Base-by-base conservation (phyloP, 495 filamentous ascomycete species). In the Penicillium manginii region DNA sequence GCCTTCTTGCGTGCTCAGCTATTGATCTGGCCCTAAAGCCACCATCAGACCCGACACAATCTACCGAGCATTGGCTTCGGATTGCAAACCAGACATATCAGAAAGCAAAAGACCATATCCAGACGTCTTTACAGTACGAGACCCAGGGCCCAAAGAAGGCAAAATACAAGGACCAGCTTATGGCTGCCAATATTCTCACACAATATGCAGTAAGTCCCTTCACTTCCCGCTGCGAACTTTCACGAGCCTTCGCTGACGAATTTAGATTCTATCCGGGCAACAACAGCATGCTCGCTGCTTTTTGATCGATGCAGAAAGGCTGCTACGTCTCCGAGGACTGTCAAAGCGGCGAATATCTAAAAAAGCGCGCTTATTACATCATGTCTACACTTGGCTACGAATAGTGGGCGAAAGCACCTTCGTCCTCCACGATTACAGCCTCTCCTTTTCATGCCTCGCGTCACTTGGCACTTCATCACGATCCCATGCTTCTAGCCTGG, bases 131-230 rank as follows among this genome's bases (percentile, higher is more conserved):
- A 18, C 65, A 68, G 22, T 31, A 64, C 7, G 73, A 76, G 46
- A 70, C 62, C 0, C 50, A 62, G 9, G 63, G 65, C 4, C 62
- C 69, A 10, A 76, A 72, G 39, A 70, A 69, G 42, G 70, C 71
- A 18, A 76, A 76, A 51, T 76, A 74, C 26, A 76, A 76, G 52
- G 73, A 76, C n/a, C 73, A 76, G 39, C 46, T 76, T 29, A 76
- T 76, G 73, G 72, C 73, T 8, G 62, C 67, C 3, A 72, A 64
- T 22, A 68, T 64, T 19, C 48, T 76, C 45, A 70, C 66, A 7
- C 64, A 71, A 37, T 74, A 66, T 55, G 67, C 73, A 2, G 73
- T 76, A 57, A 58, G 65, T 14, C 6, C 9, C 3, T 29, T 29
- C 26, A 3, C 21, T 23, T 14, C 35, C 3, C 46, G 32, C 12